Evolutionary conservation across 23 red algal genomes (phyloP), one percentile per base, ranked within the genome.

Genomic region (Gracilaria vermiculophylla): DNA sequence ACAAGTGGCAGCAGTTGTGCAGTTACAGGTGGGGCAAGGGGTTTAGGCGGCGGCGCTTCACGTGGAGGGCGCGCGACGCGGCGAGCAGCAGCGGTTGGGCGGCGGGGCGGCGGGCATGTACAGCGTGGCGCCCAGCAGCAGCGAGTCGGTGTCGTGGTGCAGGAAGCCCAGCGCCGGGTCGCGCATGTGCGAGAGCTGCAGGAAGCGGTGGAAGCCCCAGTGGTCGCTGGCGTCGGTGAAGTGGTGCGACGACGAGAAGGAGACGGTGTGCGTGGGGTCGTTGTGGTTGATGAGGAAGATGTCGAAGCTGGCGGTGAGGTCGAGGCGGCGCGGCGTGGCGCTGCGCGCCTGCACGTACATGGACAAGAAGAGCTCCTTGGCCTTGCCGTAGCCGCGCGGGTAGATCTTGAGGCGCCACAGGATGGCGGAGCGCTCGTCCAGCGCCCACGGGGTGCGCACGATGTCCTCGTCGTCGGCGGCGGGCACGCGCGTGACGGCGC

Each of bases 391-490:
- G 13, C 88, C 88, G 17, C 71, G 31, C 52, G 88, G 88, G 21
- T 92, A 92, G 7, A 83, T 83, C 69, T 92, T 92, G 13, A 92
- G 88, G 19, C 88, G 60, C 88, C 88, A 92, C 33, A 92, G 16
- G 25, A 57, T 54, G 15, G 49, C 36, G 2, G 62, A 62, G 25
- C 44, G 67, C 1, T 31, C 20, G 36, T 92, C 88, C 37, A 71
- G 45, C 25, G 77, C 78, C 88, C 88, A 92, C 31, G 88, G 77
- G 5, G 77, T 92, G 13, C 88, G 77, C 69, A 92, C 76, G 61
- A 92, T 75, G 32, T 92, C 88, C 33, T 92, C 88, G 11, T 92
- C 62, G 16, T 92, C 88, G 13, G 75, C 60, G 5, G 66, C 52
- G 1, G 75, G 28, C 61, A 60, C 58, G 28, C 78, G 25, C 10